Base-by-base conservation (phyloP, 228 moss, liverwort and hornwort species). In the Sphagnum fallax region DNA sequence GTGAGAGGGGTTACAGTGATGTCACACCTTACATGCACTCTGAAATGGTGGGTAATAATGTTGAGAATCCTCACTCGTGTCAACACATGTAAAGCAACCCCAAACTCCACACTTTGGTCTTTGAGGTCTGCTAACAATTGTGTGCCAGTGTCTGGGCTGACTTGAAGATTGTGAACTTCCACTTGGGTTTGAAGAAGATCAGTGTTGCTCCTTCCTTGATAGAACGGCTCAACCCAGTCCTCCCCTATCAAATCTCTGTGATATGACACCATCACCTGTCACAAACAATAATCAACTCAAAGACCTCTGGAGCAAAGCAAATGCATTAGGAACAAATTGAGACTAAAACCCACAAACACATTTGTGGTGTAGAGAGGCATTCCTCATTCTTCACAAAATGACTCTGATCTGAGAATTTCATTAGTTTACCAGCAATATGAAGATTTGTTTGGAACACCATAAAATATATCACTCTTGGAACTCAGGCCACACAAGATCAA, bases 1-100 rank as follows among this genome's bases (percentile, higher is more conserved):
- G 62, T 61, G 51, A 70, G 49, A 12, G 55, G 55, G 10, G 50
- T 52, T 12, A 70, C 70, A 4, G 47, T 63, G 12, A 70, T 61
- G 62, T 62, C 62, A 62, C 70, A 70, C 5, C 6, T 63, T 1
- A 70, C 12, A 52, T 62, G 70, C 16, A 70, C 52, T 11, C 52
- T 48, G 52, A 70, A 70, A 61, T 70, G 70, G 70, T 70, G 70
- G 62, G 70, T 63, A 52, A 70, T 62, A 62, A 51, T 61, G 51
- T 70, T 70, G 6, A 70, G 51, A 8, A 62, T 16, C 50, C 52
- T 9, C 6, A 70, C 62, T 6, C 70, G 62, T 5, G 62, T 63
- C 6, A 70, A 62, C 15, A 62, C 52, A 16, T 18, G 70, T 6
- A 70, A 12, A 11, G 51, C 51, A 16, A 70, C 52, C 61, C 52